These are phyloP conservation scores for Thielaviopsis musarum DNA, from an alignment of 2,329 filamentous ascomycete genomes.

Conservation along the genomic window DNA sequence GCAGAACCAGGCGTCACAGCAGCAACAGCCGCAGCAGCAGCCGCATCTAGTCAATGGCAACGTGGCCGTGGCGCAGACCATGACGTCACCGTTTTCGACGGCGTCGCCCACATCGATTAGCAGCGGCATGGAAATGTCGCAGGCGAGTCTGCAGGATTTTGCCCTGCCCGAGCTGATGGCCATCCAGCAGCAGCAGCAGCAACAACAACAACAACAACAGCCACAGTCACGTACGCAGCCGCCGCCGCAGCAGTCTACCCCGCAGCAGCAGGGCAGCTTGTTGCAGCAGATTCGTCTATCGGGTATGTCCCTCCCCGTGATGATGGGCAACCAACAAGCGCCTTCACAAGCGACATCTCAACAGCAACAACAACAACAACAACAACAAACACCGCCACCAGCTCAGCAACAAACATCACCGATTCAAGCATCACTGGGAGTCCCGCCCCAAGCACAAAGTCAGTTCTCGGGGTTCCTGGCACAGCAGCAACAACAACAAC, in stretches of 20 bases:
- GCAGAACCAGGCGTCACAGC: background rate
- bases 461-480: background rate
- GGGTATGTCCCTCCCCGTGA: background rate
- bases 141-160: conserved; percentile 7
- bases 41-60: background rate
- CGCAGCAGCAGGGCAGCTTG: background rate
- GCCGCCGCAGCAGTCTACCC: background rate
- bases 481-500: background rate
- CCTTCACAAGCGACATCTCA: background rate
- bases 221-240: background rate
- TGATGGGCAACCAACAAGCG: background rate
- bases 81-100: conserved; percentile 10
- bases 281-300: background rate
- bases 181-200: conserved; percentile 7
- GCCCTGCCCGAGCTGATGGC: conserved; percentile 5
- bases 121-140: conserved; percentile 9
- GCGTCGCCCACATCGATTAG: conserved; percentile 9
- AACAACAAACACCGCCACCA: background rate
- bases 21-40: background rate
- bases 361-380: background rate
- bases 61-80: background rate
- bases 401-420: background rate
- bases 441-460: background rate
- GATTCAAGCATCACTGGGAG: background rate
- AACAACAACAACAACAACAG: background rate